Evolutionary conservation across 306 rosid genomes (phyloP).

Genomic region (Fagus crenata): DNA sequence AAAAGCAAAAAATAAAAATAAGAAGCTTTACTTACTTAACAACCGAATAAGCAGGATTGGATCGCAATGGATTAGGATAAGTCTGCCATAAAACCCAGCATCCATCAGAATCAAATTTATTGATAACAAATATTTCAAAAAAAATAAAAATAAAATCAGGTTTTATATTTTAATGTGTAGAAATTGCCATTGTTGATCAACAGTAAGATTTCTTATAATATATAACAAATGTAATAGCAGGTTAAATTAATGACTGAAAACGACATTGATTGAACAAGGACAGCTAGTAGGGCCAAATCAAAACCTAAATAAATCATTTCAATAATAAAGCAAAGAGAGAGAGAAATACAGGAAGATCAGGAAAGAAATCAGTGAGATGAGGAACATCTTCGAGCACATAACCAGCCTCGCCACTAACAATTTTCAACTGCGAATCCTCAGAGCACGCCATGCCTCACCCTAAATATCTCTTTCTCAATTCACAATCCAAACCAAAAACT

Average conservation of each 20-base stretch:
- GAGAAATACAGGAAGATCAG: constrained; percentile 41
- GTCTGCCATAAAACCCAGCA: constrained; percentile 34
- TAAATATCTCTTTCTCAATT: background rate
- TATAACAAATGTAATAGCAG: background rate
- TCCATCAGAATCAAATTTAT: background rate
- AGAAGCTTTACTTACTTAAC: constrained; percentile 36
- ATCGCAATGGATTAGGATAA: constrained; percentile 40
- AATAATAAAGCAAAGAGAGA: background rate
- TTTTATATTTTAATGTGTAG: background rate
- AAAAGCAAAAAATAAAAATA: background rate
- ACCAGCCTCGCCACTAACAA: constrained; percentile 37
- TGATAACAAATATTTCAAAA: background rate
- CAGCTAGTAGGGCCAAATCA: background rate
- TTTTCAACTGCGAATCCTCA: constrained; percentile 27
- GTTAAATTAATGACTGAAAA: background rate
- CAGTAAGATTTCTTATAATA: background rate
- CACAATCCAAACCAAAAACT: background rate
- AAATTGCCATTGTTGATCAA: background rate
- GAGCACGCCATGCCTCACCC: constrained; percentile 9
- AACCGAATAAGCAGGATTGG: constrained; percentile 51
- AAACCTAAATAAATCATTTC: background rate
- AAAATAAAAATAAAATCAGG: background rate
- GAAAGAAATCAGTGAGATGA: constrained; percentile 40
- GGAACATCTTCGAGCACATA: constrained; percentile 55
- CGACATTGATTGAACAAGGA: background rate